Conservation (phyloP, 1,284 basidiomycete species). For the Taiwanofungus camphoratus region DNA sequence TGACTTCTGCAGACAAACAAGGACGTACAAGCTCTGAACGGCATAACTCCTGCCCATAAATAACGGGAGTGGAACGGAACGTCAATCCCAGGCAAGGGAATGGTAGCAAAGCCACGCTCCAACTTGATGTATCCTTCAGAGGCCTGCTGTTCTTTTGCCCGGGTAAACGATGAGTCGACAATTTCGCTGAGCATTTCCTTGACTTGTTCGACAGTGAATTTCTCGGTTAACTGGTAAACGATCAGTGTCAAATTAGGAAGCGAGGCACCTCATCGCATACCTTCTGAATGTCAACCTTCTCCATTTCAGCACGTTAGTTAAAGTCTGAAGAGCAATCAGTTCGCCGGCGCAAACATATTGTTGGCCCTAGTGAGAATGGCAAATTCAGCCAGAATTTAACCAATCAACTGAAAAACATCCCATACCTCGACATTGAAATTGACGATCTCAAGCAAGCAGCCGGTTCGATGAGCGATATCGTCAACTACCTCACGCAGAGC, state of each 20-base stretch:
- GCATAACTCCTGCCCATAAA: constrained; percentile 97
- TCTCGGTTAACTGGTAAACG: constrained; percentile 69
- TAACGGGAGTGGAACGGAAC: constrained; percentile 99
- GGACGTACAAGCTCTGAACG: constrained; percentile 80
- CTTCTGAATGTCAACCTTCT: constrained; percentile 96
- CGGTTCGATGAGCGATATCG: constrained; percentile 72
- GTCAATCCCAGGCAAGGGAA: constrained; percentile 95
- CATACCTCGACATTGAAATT: constrained; percentile 95
- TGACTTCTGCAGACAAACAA: background rate
- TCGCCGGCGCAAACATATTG: constrained; percentile 99
- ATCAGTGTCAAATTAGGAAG: too few species aligned
- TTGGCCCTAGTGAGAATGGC: constrained; percentile 56
- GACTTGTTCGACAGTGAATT: constrained; percentile 80
- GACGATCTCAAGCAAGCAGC: constrained; percentile 89
- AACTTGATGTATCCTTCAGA: constrained; percentile 89
- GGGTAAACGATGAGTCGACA: constrained; percentile 76
- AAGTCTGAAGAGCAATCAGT: constrained; percentile 85
- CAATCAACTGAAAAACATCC: background rate
- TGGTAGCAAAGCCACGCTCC: constrained; percentile 94
- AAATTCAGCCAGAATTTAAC: constrained; percentile 4
- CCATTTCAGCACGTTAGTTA: constrained; percentile 95
- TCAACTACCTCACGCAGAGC: constrained; percentile 95
- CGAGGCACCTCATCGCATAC: too few species aligned
- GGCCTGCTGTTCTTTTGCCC: constrained; percentile 76
- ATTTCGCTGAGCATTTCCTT: constrained; percentile 92